phyloP scores from a whole-genome alignment of 805 yeast genomes.

The Saccharomycopsis microspora region DNA sequence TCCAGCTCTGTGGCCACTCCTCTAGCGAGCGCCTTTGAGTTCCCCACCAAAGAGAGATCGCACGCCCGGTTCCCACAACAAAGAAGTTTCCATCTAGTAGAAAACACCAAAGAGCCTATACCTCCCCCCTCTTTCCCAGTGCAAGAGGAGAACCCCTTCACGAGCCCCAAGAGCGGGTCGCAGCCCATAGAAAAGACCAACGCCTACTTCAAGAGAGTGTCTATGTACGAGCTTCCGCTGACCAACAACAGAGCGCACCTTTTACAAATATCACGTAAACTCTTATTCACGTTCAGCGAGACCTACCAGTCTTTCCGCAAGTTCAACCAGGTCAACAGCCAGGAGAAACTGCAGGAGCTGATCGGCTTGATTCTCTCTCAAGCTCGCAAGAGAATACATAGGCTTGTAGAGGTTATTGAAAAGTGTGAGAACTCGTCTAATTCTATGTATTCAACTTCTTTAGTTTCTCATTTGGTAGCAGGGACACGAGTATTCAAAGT shows the following conservation, averaged over 20 bases:
- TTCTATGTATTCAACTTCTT: not conserved
- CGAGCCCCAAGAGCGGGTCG: too few species aligned
- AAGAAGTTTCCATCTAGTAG: too few species aligned
- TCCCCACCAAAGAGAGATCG: too few species aligned
- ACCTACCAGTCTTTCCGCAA: conserved; percentile 32
- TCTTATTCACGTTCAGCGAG: conserved; percentile 35
- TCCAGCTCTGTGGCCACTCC: conserved; percentile 32
- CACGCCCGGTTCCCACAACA: too few species aligned
- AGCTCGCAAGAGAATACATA: conserved; percentile 30
- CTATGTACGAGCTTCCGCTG: too few species aligned
- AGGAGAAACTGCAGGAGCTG: not conserved
- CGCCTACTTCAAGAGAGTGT: too few species aligned
- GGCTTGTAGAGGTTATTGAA: conserved; percentile 32
- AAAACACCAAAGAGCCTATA: too few species aligned
- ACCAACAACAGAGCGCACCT: too few species aligned
- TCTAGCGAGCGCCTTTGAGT: conserved; percentile 18
- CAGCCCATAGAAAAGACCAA: too few species aligned
- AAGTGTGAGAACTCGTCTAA: conserved; percentile 19
- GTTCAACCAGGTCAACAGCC: conserved; percentile 21
- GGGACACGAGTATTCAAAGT: conserved; percentile 25
- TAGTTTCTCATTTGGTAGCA: conserved; percentile 1
- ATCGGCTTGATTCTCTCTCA: conserved; percentile 16
- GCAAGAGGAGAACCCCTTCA: too few species aligned
- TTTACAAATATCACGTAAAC: conserved; percentile 23
- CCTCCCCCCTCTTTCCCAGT: too few species aligned